phyloP scores from a whole-genome alignment of 2,329 filamentous ascomycete species.

The Phyllosticta citribraziliensis region DNA sequence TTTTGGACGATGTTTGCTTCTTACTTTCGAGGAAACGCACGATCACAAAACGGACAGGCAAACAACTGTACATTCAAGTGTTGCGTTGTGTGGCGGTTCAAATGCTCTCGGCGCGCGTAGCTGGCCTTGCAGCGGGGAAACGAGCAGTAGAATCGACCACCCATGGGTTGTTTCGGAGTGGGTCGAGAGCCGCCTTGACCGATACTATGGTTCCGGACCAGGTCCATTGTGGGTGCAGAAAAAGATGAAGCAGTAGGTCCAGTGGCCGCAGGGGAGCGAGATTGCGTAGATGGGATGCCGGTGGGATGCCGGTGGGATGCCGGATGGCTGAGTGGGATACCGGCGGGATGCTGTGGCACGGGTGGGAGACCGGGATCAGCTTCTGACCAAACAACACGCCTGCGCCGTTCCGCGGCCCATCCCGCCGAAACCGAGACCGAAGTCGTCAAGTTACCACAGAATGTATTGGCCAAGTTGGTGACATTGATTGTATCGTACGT shows the following conservation, averaged over 20 bases:
- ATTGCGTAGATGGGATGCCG: background rate
- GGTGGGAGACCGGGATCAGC: background rate
- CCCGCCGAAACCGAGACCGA: background rate
- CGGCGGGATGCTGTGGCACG: background rate
- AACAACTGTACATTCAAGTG: background rate
- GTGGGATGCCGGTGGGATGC: background rate
- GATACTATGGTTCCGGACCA: background rate
- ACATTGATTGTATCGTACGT: too few relatives aligned
- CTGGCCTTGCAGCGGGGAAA: background rate
- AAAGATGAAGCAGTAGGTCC: too few relatives aligned
- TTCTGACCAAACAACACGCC: background rate
- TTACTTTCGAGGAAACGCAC: constrained; percentile 2
- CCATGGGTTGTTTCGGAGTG: background rate
- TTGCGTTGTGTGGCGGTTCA: constrained; percentile 4
- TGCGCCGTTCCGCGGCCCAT: background rate
- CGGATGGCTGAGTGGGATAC: background rate
- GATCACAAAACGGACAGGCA: background rate
- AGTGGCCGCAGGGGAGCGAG: too few relatives aligned
- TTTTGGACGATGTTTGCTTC: too few relatives aligned
- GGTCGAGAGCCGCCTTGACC: too few relatives aligned
- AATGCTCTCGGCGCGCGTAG: constrained; percentile 5
- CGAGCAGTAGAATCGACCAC: background rate
- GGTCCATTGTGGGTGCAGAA: too few relatives aligned
- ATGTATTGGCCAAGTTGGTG: too few relatives aligned
- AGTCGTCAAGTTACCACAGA: background rate